Percentiles rank a stretch among this genome's conserved stretches.
Evolutionary conservation across 2,329 filamentous ascomycete genomes (phyloP).

Genomic region (Calonectria honghensis): DNA sequence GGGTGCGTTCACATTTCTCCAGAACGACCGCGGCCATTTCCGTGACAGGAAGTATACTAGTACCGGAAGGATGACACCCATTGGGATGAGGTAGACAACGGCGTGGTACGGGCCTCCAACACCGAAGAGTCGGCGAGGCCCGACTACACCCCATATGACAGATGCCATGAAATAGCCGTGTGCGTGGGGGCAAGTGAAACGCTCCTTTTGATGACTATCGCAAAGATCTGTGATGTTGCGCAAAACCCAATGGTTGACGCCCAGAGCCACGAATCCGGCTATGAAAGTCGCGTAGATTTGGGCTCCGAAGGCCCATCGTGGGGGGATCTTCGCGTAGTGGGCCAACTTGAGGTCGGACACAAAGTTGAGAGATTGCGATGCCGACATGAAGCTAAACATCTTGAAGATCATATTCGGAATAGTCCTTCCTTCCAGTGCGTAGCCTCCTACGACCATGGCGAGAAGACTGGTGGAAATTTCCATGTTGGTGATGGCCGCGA

Average conservation of each 20-base stretch:
- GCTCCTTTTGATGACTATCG: slow-evolving; percentile 66
- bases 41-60: slow-evolving; percentile 42
- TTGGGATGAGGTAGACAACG: slow-evolving; percentile 47
- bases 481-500: slow-evolving; percentile 73
- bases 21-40: slow-evolving; percentile 48
- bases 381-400: slow-evolving; percentile 78
- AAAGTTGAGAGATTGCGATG: slow-evolving; percentile 76
- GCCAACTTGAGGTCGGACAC: slow-evolving; percentile 76
- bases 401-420: slow-evolving; percentile 84
- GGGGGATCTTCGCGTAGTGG: slow-evolving; percentile 77
- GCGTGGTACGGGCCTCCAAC: slow-evolving; percentile 44
- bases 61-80: slow-evolving; percentile 48
- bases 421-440: slow-evolving; percentile 78
- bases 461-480: slow-evolving; percentile 78
- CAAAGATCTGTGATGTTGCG: slow-evolving; percentile 76
- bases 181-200: slow-evolving; percentile 70
- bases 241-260: slow-evolving; percentile 77
- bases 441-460: slow-evolving; percentile 80
- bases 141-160: slow-evolving; percentile 81
- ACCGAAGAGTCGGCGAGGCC: slow-evolving; percentile 77
- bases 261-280: slow-evolving; percentile 73
- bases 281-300: slow-evolving; percentile 73
- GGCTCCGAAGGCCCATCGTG: slow-evolving; percentile 71
- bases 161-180: slow-evolving; percentile 76
- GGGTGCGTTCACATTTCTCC: slow-evolving; percentile 52